Evolutionary conservation across 2,329 filamentous ascomycete species (phyloP).

Genomic region (Bipolaris zeicola): DNA sequence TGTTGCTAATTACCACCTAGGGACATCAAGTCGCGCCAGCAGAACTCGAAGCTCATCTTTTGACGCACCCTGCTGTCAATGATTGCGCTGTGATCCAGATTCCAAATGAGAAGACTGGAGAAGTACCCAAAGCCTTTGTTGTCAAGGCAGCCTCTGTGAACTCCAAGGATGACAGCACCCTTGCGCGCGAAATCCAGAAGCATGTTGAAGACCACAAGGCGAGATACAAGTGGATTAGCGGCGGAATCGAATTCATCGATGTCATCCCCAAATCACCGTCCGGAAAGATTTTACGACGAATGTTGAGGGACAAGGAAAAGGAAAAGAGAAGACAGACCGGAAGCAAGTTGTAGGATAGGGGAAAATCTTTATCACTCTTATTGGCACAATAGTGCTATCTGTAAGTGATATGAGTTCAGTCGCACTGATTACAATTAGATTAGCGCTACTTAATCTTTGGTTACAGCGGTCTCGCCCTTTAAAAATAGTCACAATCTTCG

Average conservation of each 20-base stretch:
- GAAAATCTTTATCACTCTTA: background rate
- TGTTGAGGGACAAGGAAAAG: conserved; percentile 76
- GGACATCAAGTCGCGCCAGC: conserved; percentile 83
- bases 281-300: conserved; percentile 66
- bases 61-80: conserved; percentile 74
- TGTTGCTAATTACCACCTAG: conserved; percentile 46
- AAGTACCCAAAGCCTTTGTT: conserved; percentile 68
- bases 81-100: conserved; percentile 81
- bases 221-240: conserved; percentile 66
- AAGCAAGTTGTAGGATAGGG: conserved; percentile 64
- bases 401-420: background rate
- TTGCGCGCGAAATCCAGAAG: conserved; percentile 60
- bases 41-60: conserved; percentile 79
- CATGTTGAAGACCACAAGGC: conserved; percentile 67
- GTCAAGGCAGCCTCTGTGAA: conserved; percentile 62
- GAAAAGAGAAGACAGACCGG: conserved; percentile 68
- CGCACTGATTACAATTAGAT: background rate
- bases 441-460: background rate
- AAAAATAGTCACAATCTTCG: background rate
- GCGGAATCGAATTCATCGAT: conserved; percentile 59
- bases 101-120: conserved; percentile 65
- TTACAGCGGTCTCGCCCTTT: background rate
- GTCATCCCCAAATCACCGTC: conserved; percentile 65
- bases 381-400: background rate
- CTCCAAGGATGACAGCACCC: conserved; percentile 54